Conservation (phyloP, 116 monocot genomes). For the Thalassia testudinum region DNA sequence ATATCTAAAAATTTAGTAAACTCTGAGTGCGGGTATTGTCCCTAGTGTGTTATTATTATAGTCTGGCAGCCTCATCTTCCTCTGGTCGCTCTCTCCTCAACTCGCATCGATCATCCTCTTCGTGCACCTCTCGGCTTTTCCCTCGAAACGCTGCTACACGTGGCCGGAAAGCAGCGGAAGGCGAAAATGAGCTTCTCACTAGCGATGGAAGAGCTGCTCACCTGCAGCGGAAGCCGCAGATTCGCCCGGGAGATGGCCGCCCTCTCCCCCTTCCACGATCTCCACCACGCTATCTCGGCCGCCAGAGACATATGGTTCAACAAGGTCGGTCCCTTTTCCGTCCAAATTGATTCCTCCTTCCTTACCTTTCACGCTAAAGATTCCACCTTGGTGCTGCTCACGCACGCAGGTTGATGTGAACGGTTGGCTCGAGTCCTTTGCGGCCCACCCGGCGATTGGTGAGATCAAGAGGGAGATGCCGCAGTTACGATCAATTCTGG, state of each 20-base stretch:
- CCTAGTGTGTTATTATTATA: no score
- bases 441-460: conserved; percentile 82
- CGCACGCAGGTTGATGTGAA: conserved; percentile 57
- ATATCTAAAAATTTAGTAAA: no score
- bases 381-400: not conserved
- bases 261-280: conserved; percentile 47
- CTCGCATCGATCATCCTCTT: no score
- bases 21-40: no score
- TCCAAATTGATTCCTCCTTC: not conserved
- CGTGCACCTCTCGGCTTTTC: no score
- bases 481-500: conserved; percentile 24
- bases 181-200: conserved; percentile 2
- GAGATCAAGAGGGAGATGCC: conserved; percentile 15
- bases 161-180: no score
- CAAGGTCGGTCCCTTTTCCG: conserved; percentile 14
- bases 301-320: conserved; percentile 70
- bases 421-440: conserved; percentile 81
- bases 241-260: conserved; percentile 54
- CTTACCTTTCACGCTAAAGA: not conserved
- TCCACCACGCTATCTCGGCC: conserved; percentile 41
- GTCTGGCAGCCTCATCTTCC: no score
- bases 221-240: conserved; percentile 48
- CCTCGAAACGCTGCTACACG: no score
- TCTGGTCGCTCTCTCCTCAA: no score
- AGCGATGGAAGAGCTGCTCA: conserved; percentile 21